Conservation (phyloP, 306 rosid species). For the Cucurbita pepo region DNA sequence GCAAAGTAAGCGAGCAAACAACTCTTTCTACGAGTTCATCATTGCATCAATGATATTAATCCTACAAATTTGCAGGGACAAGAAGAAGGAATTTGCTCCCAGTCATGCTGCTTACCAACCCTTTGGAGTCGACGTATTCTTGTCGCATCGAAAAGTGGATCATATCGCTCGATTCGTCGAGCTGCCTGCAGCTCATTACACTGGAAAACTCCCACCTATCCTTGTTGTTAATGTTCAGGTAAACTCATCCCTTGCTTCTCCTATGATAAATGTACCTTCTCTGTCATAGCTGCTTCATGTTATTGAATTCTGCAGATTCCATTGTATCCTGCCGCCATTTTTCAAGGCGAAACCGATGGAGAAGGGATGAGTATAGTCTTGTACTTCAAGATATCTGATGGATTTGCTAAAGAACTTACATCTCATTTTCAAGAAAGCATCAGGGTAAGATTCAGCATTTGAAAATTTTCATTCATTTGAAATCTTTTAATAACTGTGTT, state of each 20-base stretch:
- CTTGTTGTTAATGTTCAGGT: constrained; percentile 97
- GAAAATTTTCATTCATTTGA: not conserved
- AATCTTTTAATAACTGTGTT: not conserved
- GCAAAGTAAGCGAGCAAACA: constrained; percentile 42
- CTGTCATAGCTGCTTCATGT: not conserved
- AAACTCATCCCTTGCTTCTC: not conserved
- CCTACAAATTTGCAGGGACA: constrained; percentile 47
- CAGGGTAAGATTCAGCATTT: constrained; percentile 46
- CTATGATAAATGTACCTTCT: not conserved
- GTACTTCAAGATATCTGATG: constrained; percentile 82
- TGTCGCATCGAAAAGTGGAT: constrained; percentile 62
- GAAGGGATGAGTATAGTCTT: constrained; percentile 86
- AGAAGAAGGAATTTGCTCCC: constrained; percentile 75
- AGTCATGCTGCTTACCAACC: constrained; percentile 76
- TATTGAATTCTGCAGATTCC: constrained; percentile 51
- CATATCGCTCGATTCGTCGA: constrained; percentile 77
- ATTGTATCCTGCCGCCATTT: constrained; percentile 59
- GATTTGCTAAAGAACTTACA: constrained; percentile 71
- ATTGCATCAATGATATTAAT: not conserved
- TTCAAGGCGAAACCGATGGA: constrained; percentile 90
- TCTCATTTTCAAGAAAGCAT: constrained; percentile 64
- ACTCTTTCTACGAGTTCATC: not conserved
- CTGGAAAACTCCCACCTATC: constrained; percentile 56
- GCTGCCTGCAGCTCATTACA: constrained; percentile 44
- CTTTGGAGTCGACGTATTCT: constrained; percentile 88